Evolutionary conservation across 2,329 filamentous ascomycete species (phyloP), one percentile per base, ranked within the genome.

Genomic region (Diplodia seriata): DNA sequence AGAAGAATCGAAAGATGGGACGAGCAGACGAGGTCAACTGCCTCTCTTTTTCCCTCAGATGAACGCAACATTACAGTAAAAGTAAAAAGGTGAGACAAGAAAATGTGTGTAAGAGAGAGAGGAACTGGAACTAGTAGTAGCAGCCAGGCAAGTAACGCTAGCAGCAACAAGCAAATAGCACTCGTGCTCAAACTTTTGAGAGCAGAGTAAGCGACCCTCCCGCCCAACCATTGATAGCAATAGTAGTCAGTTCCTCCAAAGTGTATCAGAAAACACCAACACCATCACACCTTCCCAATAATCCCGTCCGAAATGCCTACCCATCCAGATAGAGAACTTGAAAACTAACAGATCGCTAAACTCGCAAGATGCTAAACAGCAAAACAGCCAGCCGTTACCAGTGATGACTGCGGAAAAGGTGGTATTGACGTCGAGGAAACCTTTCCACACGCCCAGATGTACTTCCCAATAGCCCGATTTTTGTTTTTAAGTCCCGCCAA

Each of bases 31-130:
- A 55, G 63, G 56, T 61, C 59, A 61, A 54, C 67, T 62, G 31
- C 51, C 50, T 50, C 33, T 29, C 53, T 33, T 55, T 55, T 33
- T 20, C 56, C 54, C 47, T 51, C 59, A 31, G 47, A 29, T 20
- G 50, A 63, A 47, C 47, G 47, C 50, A 38, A 70, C 67, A 79
- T 78, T 78, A 79, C 75, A 79, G 78, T 75, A 76, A 78, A 75
- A 70, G 77, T 78, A 77, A 70, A 70, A 71, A 76, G 77, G 72
- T 72, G 74, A 75, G 76, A 73, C 71, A 38, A 15, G 36, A 64
- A 38, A 38, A 23, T 15, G 47, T 47, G 43, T 47, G 43, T 47
- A 47, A 47, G 20, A 56, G 33, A 63, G 18, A 50, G 40, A 51
- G 31, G 47, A 51, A 51, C 59, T 51, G 18, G 40, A 49, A 62